These are phyloP conservation scores for Sequoiadendron giganteum DNA, from an alignment of 75 land plant genomes.

Conservation along the genomic window DNA sequence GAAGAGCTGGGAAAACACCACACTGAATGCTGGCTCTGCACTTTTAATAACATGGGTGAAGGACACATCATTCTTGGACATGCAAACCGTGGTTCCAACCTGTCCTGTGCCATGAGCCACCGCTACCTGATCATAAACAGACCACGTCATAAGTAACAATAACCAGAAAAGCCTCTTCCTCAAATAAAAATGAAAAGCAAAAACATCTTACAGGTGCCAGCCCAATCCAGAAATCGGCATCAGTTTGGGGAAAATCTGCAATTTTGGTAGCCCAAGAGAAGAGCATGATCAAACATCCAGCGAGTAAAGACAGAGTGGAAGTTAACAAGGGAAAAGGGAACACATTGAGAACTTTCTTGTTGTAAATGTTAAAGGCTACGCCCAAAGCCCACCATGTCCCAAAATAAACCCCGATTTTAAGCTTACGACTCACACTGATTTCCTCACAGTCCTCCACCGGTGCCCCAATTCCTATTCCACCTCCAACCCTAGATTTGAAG, in stretches of 20 bases:
- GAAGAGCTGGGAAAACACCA: conserved; percentile 53
- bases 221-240: conserved; percentile 58
- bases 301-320: conserved; percentile 51
- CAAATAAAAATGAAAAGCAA: not conserved
- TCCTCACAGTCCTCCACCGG: not conserved
- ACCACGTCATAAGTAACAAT: not conserved
- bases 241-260: conserved; percentile 46
- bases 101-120: conserved; percentile 84
- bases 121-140: conserved; percentile 47
- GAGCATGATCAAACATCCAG: conserved; percentile 58
- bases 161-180: not conserved
- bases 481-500: too few relatives aligned
- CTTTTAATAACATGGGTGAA: conserved; percentile 88
- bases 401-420: conserved; percentile 50
- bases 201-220: conserved; percentile 51
- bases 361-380: conserved; percentile 65
- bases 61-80: conserved; percentile 83
- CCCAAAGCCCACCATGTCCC: conserved; percentile 67
- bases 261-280: conserved; percentile 53
- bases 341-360: conserved; percentile 70
- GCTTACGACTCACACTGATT: conserved; percentile 11
- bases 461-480: too few relatives aligned
- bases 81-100: conserved; percentile 80
- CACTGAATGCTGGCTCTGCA: conserved; percentile 80
- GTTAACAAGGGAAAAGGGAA: conserved; percentile 68